Evolutionary conservation across 345 rosid species (phyloP).

Genomic region (Camelina neglecta): DNA sequence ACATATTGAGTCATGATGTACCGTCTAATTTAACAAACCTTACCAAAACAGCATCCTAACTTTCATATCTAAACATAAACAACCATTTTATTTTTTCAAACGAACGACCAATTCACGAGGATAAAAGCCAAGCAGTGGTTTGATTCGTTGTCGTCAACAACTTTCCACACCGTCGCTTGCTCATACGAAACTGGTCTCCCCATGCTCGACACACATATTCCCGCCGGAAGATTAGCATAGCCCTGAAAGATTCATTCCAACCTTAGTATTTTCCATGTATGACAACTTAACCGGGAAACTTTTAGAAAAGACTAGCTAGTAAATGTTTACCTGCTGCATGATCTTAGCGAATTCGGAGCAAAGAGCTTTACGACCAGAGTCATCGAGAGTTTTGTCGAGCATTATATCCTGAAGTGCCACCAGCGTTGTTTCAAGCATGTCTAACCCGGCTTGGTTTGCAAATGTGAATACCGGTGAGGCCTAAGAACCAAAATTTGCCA

Average conservation of each 20-base stretch:
- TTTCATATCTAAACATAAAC: slow-evolving; percentile 31
- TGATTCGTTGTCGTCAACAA: slow-evolving; percentile 69
- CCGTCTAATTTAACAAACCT: slow-evolving; percentile 25
- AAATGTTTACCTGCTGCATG: slow-evolving; percentile 74
- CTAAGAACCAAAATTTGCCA: slow-evolving; percentile 44
- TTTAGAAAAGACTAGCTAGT: not conserved
- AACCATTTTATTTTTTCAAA: slow-evolving; percentile 47
- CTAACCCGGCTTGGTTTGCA: slow-evolving; percentile 96
- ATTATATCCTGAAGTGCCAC: slow-evolving; percentile 94
- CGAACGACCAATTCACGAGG: slow-evolving; percentile 88
- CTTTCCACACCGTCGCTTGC: slow-evolving; percentile 91
- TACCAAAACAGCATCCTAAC: slow-evolving; percentile 34
- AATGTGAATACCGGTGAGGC: slow-evolving; percentile 83
- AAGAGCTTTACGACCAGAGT: slow-evolving; percentile 75
- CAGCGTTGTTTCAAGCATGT: slow-evolving; percentile 97
- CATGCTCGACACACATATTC: slow-evolving; percentile 89
- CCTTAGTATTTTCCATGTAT: not conserved
- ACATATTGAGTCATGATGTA: not conserved
- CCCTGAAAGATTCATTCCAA: slow-evolving; percentile 54
- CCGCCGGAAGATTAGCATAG: slow-evolving; percentile 72
- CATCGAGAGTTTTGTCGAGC: slow-evolving; percentile 92
- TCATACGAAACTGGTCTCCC: slow-evolving; percentile 90
- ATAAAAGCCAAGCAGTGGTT: slow-evolving; percentile 86
- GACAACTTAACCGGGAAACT: not conserved
- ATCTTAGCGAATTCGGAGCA: slow-evolving; percentile 83